Evolutionary conservation across 768 basidiomycete species (phyloP).

Genomic region (Cystobasidiopsis lactophilus): DNA sequence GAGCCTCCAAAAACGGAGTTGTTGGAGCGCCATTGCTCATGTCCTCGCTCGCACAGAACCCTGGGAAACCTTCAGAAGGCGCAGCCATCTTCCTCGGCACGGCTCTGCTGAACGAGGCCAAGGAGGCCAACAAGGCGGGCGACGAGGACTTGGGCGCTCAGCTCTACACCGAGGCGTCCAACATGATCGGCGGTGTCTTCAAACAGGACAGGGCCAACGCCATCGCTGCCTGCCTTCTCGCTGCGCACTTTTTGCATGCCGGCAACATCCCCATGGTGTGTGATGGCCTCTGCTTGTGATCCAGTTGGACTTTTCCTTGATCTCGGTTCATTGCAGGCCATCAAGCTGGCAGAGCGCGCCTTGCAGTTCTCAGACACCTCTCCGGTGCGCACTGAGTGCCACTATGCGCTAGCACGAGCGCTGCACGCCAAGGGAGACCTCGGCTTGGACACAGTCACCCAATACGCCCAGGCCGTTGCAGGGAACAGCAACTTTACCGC

Average conservation of each 20-base stretch:
- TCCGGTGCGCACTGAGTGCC: constrained; percentile 62
- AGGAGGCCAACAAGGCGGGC: too few species aligned
- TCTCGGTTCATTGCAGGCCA: constrained; percentile 36
- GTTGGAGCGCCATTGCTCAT: constrained; percentile 32
- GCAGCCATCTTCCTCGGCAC: too few species aligned
- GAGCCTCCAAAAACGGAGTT: too few species aligned
- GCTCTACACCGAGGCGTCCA: too few species aligned
- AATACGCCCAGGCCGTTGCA: constrained; percentile 40
- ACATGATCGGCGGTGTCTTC: too few species aligned
- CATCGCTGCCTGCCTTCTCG: too few species aligned
- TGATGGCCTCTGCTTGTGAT: neutral
- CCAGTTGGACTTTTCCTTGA: neutral
- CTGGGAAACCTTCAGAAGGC: constrained; percentile 23
- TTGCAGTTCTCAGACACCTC: constrained; percentile 84
- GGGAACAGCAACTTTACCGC: constrained; percentile 38
- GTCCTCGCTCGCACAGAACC: constrained; percentile 33
- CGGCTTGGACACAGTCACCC: constrained; percentile 17
- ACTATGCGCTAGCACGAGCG: constrained; percentile 59
- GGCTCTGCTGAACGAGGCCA: too few species aligned
- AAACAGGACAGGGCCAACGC: too few species aligned
- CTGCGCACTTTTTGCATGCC: too few species aligned
- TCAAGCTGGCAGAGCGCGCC: constrained; percentile 82
- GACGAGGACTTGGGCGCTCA: too few species aligned
- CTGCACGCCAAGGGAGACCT: constrained; percentile 45
- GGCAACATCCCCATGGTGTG: constrained; percentile 10